Percentiles rank a stretch among this genome's conserved stretches.
These are phyloP conservation scores for Phalaenopsis aphrodite DNA, from an alignment of 106 monocot species.

Conservation along the genomic window DNA sequence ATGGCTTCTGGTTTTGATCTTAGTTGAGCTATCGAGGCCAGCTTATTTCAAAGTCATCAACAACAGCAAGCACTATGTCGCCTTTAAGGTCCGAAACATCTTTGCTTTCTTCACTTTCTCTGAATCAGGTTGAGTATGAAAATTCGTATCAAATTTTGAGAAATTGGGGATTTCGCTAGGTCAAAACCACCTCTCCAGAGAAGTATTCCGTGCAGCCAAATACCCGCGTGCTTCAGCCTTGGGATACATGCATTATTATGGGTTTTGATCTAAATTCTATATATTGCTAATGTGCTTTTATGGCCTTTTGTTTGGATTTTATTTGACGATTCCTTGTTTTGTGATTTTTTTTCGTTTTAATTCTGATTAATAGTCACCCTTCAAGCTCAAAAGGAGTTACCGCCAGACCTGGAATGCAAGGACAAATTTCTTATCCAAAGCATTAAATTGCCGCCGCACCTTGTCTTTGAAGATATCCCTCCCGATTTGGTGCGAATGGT, in stretches of 20 bases:
- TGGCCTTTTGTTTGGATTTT: neutral
- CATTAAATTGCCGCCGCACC: slow-evolving; percentile 55
- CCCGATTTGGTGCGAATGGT: slow-evolving; percentile 42
- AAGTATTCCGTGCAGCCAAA: slow-evolving; percentile 94
- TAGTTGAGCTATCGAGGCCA: slow-evolving; percentile 79
- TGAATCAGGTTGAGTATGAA: neutral
- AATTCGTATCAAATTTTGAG: neutral
- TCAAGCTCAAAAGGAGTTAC: slow-evolving; percentile 70
- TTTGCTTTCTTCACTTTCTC: neutral
- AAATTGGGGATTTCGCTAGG: slow-evolving; percentile 27
- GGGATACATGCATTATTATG: slow-evolving; percentile 81
- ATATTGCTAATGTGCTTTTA: neutral
- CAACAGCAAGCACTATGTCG: slow-evolving; percentile 87
- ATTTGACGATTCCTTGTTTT: neutral
- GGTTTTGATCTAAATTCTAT: slow-evolving; percentile 20
- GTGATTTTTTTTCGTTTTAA: neutral
- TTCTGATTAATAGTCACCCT: slow-evolving; percentile 54
- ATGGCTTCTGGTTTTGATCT: slow-evolving; percentile 12
- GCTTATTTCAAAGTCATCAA: slow-evolving; percentile 80
- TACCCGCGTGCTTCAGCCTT: slow-evolving; percentile 69
- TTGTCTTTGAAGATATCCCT: slow-evolving; percentile 82
- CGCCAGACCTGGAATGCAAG: slow-evolving; percentile 78
- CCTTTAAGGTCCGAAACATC: slow-evolving; percentile 70
- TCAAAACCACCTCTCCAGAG: slow-evolving; percentile 90
- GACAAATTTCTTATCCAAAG: slow-evolving; percentile 95